Evolutionary conservation across 2,329 filamentous ascomycete genomes (phyloP).

Genomic region (Alternaria tenuissima): DNA sequence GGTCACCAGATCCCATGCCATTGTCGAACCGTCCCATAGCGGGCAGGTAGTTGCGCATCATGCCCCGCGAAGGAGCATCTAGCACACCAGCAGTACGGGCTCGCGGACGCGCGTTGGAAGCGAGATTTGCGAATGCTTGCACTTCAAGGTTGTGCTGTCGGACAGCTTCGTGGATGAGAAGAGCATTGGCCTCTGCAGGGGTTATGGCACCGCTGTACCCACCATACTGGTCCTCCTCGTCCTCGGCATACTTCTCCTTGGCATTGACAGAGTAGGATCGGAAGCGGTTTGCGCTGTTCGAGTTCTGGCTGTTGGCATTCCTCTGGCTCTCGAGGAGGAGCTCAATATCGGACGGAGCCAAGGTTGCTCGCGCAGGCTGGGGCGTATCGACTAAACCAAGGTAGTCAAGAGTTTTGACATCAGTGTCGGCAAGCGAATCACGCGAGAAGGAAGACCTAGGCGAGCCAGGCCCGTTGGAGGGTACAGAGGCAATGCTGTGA

Average conservation of each 20-base stretch:
- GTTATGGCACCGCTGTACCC: conserved; percentile 68
- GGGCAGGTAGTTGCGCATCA: conserved; percentile 75
- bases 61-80: conserved; percentile 74
- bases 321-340: conserved; percentile 60
- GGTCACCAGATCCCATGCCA: conserved; percentile 76
- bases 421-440: conserved; percentile 83
- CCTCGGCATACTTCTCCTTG: conserved; percentile 95
- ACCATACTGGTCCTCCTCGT: conserved; percentile 78
- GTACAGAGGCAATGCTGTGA: conserved; percentile 87
- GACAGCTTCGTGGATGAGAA: conserved; percentile 74
- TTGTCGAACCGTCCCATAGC: conserved; percentile 65
- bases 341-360: conserved; percentile 68
- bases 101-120: conserved; percentile 81
- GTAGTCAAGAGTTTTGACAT: conserved; percentile 94
- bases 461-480: conserved; percentile 84
- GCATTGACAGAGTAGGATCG: conserved; percentile 98
- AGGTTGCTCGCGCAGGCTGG: conserved; percentile 76
- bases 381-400: conserved; percentile 94
- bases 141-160: conserved; percentile 93
- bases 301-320: conserved; percentile 64
- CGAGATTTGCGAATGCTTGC: conserved; percentile 88
- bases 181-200: conserved; percentile 66
- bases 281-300: conserved; percentile 82
- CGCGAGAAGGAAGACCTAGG: conserved; percentile 86
- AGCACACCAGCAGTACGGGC: conserved; percentile 91